A percentile compares a stretch with the other conserved stretches of the same genome.
These are phyloP conservation scores for Penicillium hordei DNA, from an alignment of 2,329 filamentous ascomycete species.

Conservation along the genomic window DNA sequence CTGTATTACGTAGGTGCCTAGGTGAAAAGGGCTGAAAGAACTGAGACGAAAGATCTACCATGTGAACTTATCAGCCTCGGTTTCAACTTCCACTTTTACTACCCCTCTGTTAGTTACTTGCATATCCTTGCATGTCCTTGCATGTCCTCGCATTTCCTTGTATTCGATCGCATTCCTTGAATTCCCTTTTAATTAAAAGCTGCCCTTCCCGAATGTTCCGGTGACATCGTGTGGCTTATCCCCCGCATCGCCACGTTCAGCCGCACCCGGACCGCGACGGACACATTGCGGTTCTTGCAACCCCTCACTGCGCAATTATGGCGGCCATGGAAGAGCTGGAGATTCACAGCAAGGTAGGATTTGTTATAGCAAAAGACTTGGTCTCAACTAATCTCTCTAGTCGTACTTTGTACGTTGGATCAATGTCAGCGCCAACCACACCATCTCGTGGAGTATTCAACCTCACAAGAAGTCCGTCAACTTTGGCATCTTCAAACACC, in stretches of 20 bases:
- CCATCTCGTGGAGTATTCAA: constrained; percentile 95
- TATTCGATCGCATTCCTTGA: not conserved
- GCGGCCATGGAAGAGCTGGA: constrained; percentile 95
- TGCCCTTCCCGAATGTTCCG: not conserved
- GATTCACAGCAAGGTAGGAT: constrained; percentile 86
- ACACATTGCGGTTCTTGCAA: constrained; percentile 4
- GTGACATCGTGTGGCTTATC: constrained; percentile 12
- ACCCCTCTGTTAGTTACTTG: not conserved
- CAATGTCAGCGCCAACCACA: constrained; percentile 82
- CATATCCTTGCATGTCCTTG: too few species aligned
- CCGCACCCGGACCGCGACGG: constrained; percentile 22
- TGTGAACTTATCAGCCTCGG: constrained; percentile 27
- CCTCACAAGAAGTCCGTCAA: constrained; percentile 98
- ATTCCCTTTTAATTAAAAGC: too few species aligned
- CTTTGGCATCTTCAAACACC: constrained; percentile 97
- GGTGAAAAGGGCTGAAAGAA: not conserved
- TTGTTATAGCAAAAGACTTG: not conserved
- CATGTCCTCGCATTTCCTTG: not conserved
- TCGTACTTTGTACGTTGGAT: constrained; percentile 99
- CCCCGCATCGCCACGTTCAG: constrained; percentile 20
- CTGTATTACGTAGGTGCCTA: not conserved
- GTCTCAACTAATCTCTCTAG: constrained; percentile 36
- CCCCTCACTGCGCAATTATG: constrained; percentile 55
- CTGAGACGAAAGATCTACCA: constrained; percentile 6
- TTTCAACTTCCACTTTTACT: constrained; percentile 13